phyloP scores from a whole-genome alignment of 2,329 filamentous ascomycete species.

The Fusarium pseudonygamai region DNA sequence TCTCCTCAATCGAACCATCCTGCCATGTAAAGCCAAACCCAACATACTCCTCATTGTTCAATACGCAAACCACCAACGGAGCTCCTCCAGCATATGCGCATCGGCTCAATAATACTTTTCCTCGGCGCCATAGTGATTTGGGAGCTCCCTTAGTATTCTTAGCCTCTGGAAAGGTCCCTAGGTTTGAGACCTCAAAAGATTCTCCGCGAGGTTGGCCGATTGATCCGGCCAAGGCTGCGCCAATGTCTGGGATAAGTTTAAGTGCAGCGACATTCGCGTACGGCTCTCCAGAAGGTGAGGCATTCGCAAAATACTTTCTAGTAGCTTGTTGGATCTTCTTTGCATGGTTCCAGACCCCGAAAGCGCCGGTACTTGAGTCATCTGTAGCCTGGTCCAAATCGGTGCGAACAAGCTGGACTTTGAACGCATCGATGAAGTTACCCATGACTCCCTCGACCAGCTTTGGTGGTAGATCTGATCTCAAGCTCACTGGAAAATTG shows the following conservation, averaged over 20 bases:
- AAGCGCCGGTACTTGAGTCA: background rate
- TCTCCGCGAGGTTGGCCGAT: background rate
- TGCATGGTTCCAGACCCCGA: background rate
- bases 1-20: background rate
- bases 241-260: background rate
- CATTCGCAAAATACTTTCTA: background rate
- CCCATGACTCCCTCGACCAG: background rate
- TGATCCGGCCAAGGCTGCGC: background rate
- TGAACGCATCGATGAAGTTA: slow-evolving; percentile 5
- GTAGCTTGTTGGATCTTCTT: slow-evolving; percentile 3
- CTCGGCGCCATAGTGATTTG: background rate
- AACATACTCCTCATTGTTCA: background rate
- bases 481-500: background rate
- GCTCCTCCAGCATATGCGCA: slow-evolving; percentile 1
- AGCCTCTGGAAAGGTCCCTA: background rate
- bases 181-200: slow-evolving; percentile 5
- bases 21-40: slow-evolving; percentile 8
- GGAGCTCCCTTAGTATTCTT: background rate
- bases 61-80: background rate
- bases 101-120: background rate
- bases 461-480: background rate
- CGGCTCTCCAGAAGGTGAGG: background rate
- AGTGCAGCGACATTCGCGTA: background rate
- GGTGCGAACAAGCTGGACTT: background rate
- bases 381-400: background rate